These are phyloP conservation scores for Syncephalis plumigaleata DNA, from an alignment of 371 early-diverging fungal species.

Conservation along the genomic window DNA sequence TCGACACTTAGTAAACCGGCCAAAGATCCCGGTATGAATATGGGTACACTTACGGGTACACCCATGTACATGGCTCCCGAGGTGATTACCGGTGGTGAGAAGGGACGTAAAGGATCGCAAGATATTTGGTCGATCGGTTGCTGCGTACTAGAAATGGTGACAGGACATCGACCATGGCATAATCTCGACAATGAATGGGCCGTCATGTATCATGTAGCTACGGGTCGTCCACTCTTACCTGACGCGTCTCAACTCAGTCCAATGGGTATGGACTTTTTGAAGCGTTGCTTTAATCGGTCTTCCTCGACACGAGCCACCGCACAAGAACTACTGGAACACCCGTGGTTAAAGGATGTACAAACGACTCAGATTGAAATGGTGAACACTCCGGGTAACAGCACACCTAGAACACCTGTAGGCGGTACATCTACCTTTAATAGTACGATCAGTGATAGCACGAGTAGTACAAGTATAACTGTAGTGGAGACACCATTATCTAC, in stretches of 20 bases:
- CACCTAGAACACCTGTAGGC: no score
- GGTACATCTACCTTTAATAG: no score
- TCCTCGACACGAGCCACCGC: conserved; percentile 61
- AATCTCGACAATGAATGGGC: conserved; percentile 89
- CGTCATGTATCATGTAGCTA: conserved; percentile 69
- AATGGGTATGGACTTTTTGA: conserved; percentile 55
- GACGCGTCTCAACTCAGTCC: conserved; percentile 38
- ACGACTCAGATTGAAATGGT: no score
- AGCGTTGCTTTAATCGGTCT: conserved; percentile 58
- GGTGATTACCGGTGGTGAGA: conserved; percentile 68
- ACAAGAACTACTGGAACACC: conserved; percentile 46
- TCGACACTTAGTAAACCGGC: conserved; percentile 21
- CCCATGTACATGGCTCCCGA: conserved; percentile 98
- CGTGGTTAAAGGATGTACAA: conserved; percentile 37
- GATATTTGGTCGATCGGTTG: conserved; percentile 94
- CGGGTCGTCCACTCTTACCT: conserved; percentile 54
- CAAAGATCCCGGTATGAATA: conserved; percentile 16
- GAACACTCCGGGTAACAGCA: no score
- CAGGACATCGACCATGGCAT: conserved; percentile 84
- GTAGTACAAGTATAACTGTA: no score
- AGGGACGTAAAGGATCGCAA: conserved; percentile 59
- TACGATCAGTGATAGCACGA: no score
- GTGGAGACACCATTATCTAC: no score
- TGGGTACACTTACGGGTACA: conserved; percentile 59
- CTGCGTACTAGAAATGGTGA: conserved; percentile 88